phyloP scores from a whole-genome alignment of 805 yeast genomes.

The Wickerhamiella parazyma region DNA sequence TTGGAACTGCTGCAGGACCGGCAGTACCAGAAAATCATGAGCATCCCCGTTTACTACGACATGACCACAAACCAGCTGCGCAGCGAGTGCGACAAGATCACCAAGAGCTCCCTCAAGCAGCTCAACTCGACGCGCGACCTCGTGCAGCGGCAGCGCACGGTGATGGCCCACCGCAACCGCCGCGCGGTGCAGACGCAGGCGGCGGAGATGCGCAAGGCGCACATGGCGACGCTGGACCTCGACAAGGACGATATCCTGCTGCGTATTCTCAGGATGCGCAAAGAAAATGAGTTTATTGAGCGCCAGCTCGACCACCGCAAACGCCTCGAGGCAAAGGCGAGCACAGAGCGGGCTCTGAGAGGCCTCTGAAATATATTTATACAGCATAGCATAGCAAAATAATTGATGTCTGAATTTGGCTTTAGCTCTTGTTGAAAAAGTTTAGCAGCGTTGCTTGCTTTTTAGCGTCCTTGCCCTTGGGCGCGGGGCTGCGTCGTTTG shows the following conservation, averaged over 20 bases:
- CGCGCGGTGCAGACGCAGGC: conserved; percentile 37
- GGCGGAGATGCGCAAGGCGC: conserved; percentile 33
- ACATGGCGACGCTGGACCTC: conserved; percentile 32
- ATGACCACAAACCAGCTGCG: conserved; percentile 34
- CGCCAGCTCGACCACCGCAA: conserved; percentile 50
- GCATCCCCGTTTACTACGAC: conserved; percentile 55
- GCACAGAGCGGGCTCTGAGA: conserved; percentile 33
- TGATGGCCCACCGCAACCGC: conserved; percentile 58
- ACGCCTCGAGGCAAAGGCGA: conserved; percentile 38
- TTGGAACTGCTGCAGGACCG: conserved; percentile 46
- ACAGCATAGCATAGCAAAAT: no score
- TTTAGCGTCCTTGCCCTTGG: neutral
- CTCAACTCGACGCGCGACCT: conserved; percentile 30
- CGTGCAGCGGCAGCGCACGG: conserved; percentile 52
- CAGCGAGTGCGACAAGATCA: conserved; percentile 44
- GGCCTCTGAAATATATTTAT: conserved; percentile 9
- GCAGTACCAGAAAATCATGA: conserved; percentile 48
- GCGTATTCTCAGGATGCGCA: conserved; percentile 55
- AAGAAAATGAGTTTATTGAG: conserved; percentile 44
- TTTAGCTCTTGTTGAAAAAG: no score
- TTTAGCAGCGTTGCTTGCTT: no score
- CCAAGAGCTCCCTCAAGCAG: conserved; percentile 38
- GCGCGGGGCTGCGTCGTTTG: neutral
- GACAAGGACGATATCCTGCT: conserved; percentile 52
- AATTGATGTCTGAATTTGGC: no score